Evolutionary conservation across 768 basidiomycete species (phyloP), one percentile per base, ranked within the genome.

Genomic region (Ramaria sp.): DNA sequence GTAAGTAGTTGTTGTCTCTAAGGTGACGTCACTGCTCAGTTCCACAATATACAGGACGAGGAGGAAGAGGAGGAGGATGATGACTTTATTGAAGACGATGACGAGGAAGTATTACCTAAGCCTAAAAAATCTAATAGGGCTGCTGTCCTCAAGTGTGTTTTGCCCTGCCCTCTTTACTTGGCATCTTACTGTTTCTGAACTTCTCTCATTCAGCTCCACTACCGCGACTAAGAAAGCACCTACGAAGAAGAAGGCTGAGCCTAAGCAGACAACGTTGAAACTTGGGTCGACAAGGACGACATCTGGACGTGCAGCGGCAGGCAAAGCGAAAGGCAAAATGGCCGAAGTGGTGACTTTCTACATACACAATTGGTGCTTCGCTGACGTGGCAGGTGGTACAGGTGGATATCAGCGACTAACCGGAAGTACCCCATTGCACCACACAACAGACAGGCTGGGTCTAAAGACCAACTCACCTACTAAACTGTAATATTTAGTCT

Each of bases 251-350:
- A 59, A 72, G 9, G 62, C 74, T 13, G 48, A 34, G 31, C 34
- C 34, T 17, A 47, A 57, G 55, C 84, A 86, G 66, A 59, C 75
- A 1, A 84, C 81, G 43, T 67, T 89, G 54, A 78, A 70, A 37
- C 89, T 89, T 60, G 78, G 82, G 0, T 82, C 86, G 10, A 73
- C 76, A 31, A 63, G 78, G 7, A 72, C 83, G 7, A 67, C 63
- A 34, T 77, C 82, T 15, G 80, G 82, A 1, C 70, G 88, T 53
- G 77, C 84, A 0, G 88, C 88, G 13, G 88, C 88, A 7, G 74
- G 81, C 17, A 82, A 74, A 63, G 84, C 88, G 10, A 79, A 75
- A 63, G 77, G 78, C 43, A 87, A 72, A 69, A 78, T 86, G 69
- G 77, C 80, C 3, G 70, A 63, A 38, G 66, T 67, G 54, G 76